phyloP scores from a whole-genome alignment of 345 rosid species.

The Rhizophora apiculata region DNA sequence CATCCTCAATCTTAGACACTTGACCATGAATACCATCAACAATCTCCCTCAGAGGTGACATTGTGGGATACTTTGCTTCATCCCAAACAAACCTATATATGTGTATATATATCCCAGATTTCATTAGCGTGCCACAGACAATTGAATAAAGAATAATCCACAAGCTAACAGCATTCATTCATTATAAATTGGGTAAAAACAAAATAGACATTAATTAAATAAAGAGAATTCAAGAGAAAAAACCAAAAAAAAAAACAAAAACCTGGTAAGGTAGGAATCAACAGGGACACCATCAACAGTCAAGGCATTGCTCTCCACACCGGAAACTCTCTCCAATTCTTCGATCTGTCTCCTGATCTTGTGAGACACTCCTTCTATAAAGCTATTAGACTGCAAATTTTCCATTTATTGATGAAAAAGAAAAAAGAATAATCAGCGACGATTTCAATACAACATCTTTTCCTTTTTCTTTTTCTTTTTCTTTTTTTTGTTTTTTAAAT shows the following conservation, averaged over 20 bases:
- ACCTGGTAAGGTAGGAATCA: constrained; percentile 98
- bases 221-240: not conserved
- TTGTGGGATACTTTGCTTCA: constrained; percentile 92
- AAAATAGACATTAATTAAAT: too few relatives aligned
- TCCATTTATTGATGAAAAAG: not conserved
- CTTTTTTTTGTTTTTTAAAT: too few relatives aligned
- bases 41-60: constrained; percentile 88
- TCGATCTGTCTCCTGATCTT: constrained; percentile 99
- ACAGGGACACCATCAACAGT: constrained; percentile 95
- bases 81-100: constrained; percentile 19
- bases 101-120: not conserved
- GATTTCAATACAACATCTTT: too few relatives aligned
- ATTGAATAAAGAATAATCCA: too few relatives aligned
- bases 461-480: too few relatives aligned
- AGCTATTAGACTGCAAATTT: constrained; percentile 70
- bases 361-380: constrained; percentile 87
- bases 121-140: too few relatives aligned
- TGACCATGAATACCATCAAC: constrained; percentile 74
- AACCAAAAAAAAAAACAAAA: not conserved
- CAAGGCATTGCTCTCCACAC: constrained; percentile 75
- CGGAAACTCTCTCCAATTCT: constrained; percentile 86
- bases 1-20: constrained; percentile 97
- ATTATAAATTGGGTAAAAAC: too few relatives aligned
- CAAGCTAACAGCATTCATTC: too few relatives aligned
- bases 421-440: too few relatives aligned